Evolutionary conservation across 2,329 filamentous ascomycete genomes (phyloP).

Genomic region (Fusarium irregulare): DNA sequence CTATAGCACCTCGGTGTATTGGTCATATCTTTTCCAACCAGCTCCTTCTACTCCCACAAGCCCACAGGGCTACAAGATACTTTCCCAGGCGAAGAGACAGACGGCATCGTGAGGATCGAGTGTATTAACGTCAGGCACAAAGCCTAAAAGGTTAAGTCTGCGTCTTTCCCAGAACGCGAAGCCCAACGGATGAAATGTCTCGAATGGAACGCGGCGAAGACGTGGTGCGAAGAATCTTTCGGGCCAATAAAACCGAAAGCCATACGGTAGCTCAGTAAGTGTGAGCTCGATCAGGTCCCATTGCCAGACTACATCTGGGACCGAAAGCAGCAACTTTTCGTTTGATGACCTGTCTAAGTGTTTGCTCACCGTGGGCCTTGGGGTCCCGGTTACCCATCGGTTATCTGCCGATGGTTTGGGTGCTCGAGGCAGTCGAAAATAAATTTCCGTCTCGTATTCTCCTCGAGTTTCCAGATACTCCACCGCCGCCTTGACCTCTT

Average conservation of each 20-base stretch:
- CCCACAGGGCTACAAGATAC: background rate
- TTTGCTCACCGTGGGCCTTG: background rate
- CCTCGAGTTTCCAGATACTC: constrained; percentile 13
- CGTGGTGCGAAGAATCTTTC: no score
- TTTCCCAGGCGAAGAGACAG: constrained; percentile 15
- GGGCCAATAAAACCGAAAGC: no score
- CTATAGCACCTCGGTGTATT: background rate
- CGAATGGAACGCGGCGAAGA: background rate
- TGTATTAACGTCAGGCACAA: background rate
- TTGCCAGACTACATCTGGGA: no score
- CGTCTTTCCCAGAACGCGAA: constrained; percentile 36
- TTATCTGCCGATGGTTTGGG: background rate
- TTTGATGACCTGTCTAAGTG: no score
- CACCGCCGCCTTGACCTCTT: constrained; percentile 14
- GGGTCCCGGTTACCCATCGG: constrained; percentile 16
- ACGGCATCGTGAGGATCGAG: background rate
- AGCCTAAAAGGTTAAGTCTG: constrained; percentile 30
- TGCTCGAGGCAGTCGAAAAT: constrained; percentile 1
- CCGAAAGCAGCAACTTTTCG: no score
- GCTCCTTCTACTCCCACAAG: background rate
- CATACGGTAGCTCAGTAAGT: background rate
- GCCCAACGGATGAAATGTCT: constrained; percentile 32
- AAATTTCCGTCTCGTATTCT: constrained; percentile 1
- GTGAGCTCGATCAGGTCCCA: background rate
- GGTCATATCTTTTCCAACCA: background rate